phyloP scores from a whole-genome alignment of 2,329 filamentous ascomycete species.

The Plenodomus biglobosus region DNA sequence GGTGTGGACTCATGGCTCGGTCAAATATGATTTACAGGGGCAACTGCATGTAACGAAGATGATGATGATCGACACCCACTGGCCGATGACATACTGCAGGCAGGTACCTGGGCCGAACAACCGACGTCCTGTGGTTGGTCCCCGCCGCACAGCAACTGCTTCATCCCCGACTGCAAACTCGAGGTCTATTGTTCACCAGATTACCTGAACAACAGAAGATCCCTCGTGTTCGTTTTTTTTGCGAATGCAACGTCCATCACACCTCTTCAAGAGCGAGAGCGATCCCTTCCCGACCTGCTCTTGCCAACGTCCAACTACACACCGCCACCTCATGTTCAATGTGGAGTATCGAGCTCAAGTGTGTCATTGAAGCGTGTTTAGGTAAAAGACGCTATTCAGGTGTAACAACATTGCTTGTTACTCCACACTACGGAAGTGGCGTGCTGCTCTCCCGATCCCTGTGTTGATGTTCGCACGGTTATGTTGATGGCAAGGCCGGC shows the following conservation, averaged over 20 bases:
- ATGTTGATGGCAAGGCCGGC: neutral
- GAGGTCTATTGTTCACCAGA: no score
- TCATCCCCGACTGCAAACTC: neutral
- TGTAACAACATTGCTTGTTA: neutral
- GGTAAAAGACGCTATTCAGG: neutral
- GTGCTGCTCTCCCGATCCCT: conserved; percentile 14
- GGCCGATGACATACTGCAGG: no score
- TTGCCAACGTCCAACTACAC: neutral
- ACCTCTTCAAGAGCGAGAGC: neutral
- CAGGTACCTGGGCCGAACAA: no score
- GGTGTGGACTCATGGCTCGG: neutral
- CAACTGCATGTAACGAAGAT: neutral
- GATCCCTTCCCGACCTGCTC: neutral
- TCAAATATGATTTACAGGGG: neutral
- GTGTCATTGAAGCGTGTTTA: neutral
- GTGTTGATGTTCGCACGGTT: neutral
- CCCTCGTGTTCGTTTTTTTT: neutral
- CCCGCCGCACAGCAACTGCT: neutral
- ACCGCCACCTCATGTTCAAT: neutral
- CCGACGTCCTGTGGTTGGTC: neutral
- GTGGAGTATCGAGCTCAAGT: neutral
- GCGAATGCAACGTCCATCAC: neutral
- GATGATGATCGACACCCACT: neutral
- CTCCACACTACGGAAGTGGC: conserved; percentile 14
- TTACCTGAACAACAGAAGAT: neutral